These are phyloP conservation scores for Rugonectria rugulosa DNA, from an alignment of 2,329 filamentous ascomycete species.

Conservation along the genomic window DNA sequence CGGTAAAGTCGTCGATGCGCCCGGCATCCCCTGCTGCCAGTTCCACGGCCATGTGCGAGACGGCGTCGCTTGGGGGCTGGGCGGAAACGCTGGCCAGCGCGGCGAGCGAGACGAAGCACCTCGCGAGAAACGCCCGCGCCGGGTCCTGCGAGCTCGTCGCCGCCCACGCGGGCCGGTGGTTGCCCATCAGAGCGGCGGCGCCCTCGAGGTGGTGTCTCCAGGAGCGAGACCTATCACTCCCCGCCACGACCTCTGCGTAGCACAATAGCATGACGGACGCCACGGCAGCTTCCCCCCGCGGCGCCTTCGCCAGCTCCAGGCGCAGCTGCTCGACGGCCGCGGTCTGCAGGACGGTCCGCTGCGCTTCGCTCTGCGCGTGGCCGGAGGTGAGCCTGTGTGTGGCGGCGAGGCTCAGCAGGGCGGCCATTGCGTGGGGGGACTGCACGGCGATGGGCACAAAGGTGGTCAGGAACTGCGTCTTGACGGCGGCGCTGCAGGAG, in stretches of 20 bases:
- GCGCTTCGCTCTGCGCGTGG: background rate
- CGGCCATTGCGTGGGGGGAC: background rate
- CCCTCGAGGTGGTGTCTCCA: conserved; percentile 14
- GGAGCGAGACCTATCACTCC: background rate
- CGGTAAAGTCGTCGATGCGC: conserved; percentile 8
- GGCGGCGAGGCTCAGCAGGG: conserved; percentile 1
- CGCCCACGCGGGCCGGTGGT: background rate
- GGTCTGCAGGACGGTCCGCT: background rate
- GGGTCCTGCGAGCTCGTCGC: background rate
- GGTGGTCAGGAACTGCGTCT: background rate
- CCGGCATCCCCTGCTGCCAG: background rate
- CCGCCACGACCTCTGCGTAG: conserved; percentile 2
- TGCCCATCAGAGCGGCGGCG: background rate
- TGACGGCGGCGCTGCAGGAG: conserved; percentile 5
- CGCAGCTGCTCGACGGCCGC: conserved; percentile 1
- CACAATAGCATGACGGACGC: conserved; percentile 6
- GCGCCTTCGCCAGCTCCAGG: background rate
- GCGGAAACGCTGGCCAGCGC: conserved; percentile 7
- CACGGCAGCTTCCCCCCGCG: conserved; percentile 5
- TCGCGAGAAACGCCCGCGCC: background rate
- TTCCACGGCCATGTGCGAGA: background rate
- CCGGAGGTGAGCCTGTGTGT: conserved; percentile 3
- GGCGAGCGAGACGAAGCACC: conserved; percentile 9
- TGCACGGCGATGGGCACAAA: background rate
- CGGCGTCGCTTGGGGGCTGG: background rate